A percentile compares a stretch with the other conserved stretches of the same genome.
phyloP scores from a whole-genome alignment of 495 filamentous ascomycete genomes.

The Aspergillus diversus region DNA sequence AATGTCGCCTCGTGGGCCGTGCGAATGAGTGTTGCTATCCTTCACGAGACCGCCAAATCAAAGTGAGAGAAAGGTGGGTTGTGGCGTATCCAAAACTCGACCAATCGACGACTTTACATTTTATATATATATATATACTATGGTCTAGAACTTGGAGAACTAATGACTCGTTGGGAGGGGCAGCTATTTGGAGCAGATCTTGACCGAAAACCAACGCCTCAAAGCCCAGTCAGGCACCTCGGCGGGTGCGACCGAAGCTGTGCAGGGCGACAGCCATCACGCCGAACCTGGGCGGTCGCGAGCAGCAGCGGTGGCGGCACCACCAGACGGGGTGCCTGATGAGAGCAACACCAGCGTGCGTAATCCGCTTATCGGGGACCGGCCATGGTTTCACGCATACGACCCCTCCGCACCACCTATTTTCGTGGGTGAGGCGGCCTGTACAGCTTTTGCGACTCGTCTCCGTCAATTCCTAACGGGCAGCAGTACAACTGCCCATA shows the following conservation, averaged over 20 bases:
- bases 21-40: constrained; percentile 45
- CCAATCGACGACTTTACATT: too few relatives aligned
- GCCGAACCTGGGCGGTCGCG: constrained; percentile 26
- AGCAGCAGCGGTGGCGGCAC: neutral
- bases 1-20: constrained; percentile 42
- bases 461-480: constrained; percentile 48
- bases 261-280: constrained; percentile 6
- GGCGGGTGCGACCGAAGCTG: constrained; percentile 34
- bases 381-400: constrained; percentile 50
- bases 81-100: too few relatives aligned
- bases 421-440: constrained; percentile 50
- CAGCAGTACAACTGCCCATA: constrained; percentile 41
- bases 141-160: constrained; percentile 4
- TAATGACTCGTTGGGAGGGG: neutral
- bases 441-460: constrained; percentile 51
- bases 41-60: constrained; percentile 46
- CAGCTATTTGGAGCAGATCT: constrained; percentile 43
- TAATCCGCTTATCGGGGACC: constrained; percentile 47
- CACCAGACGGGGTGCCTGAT: constrained; percentile 30
- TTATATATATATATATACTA: too few relatives aligned
- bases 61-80: constrained; percentile 49
- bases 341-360: constrained; percentile 38
- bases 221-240: constrained; percentile 41
- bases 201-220: constrained; percentile 44
- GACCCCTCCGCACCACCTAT: constrained; percentile 49